phyloP scores from a whole-genome alignment of 148 eudicot species.

The Rhododendron kiyosumense region DNA sequence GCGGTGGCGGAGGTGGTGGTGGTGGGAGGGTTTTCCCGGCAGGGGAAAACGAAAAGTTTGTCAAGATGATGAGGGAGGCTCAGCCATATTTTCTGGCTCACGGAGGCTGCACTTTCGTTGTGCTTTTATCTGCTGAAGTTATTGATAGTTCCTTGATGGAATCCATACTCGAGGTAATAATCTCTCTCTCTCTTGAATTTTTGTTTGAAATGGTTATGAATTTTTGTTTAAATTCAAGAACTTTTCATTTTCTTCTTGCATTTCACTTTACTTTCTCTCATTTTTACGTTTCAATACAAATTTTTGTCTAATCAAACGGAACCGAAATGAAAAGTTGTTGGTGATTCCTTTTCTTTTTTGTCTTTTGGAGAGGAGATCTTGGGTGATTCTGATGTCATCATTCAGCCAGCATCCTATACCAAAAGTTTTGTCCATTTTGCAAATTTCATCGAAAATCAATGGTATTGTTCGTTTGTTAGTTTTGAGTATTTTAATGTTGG shows the following conservation, averaged over 20 bases:
- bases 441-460: background rate
- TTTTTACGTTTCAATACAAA: too few relatives aligned
- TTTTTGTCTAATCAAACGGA: too few relatives aligned
- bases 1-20: background rate
- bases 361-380: background rate
- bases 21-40: background rate
- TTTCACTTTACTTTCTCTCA: too few relatives aligned
- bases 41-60: constrained; percentile 19
- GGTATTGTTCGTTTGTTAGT: too few relatives aligned
- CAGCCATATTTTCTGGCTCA: constrained; percentile 50
- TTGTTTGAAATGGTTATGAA: background rate
- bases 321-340: background rate
- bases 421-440: background rate
- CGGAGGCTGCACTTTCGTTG: constrained; percentile 49
- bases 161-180: constrained; percentile 43
- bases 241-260: too few relatives aligned
- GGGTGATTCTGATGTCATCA: background rate
- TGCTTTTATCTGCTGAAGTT: constrained; percentile 40
- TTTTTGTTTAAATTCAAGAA: background rate
- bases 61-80: constrained; percentile 67
- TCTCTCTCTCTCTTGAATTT: background rate
- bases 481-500: too few relatives aligned
- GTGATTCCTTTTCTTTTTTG: background rate
- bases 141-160: constrained; percentile 28
- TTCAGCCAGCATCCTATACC: background rate